These are phyloP conservation scores for Tolypocladium nubicola DNA, from an alignment of 2,329 filamentous ascomycete genomes.

Conservation along the genomic window DNA sequence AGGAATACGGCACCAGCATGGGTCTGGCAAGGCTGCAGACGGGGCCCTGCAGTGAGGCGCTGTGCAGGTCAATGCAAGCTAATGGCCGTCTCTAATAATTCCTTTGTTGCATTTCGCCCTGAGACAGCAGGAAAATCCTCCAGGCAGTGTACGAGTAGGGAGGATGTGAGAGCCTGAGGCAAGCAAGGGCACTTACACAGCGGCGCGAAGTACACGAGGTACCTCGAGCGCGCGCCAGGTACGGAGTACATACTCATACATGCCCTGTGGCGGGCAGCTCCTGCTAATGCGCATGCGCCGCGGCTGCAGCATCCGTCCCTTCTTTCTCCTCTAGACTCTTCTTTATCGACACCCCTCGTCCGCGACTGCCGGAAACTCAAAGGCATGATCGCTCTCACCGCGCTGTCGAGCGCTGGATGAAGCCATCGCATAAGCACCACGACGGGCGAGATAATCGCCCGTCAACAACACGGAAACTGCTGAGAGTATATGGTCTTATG, in stretches of 20 bases:
- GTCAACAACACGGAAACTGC: not conserved
- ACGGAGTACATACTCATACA: not conserved
- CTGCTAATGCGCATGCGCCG: not conserved
- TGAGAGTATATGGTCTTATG: not conserved
- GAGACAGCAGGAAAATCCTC: not conserved
- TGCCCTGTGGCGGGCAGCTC: not conserved
- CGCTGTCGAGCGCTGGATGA: not conserved
- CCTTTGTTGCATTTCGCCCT: not conserved
- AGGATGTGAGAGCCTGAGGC: not conserved
- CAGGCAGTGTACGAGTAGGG: not conserved
- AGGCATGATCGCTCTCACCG: not conserved
- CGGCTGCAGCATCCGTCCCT: not conserved
- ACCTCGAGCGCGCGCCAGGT: not conserved
- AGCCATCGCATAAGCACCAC: not conserved
- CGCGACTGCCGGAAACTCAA: not conserved
- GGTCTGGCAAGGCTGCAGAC: not conserved
- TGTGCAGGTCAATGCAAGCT: not conserved
- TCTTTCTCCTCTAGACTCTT: not conserved
- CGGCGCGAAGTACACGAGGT: not conserved
- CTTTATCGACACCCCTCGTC: not conserved
- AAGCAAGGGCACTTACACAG: too few relatives aligned
- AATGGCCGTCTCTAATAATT: not conserved
- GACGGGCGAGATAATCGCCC: not conserved
- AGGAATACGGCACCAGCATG: not conserved
- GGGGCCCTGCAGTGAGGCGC: not conserved